These are phyloP conservation scores for Albizia julibrissin DNA, from an alignment of 306 rosid species.

Conservation along the genomic window DNA sequence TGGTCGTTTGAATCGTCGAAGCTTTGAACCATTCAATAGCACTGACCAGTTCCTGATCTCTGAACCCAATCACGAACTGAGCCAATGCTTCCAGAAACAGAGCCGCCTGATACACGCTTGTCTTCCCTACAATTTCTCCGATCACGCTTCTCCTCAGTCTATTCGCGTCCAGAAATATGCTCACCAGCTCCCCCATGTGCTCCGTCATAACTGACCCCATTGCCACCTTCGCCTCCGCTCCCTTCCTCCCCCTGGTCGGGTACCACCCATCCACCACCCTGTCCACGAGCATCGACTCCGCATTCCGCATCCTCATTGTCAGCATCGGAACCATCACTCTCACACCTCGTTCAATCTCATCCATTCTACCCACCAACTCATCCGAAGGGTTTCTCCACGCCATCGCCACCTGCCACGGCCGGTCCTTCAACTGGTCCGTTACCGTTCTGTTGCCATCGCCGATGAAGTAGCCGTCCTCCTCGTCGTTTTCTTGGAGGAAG, in stretches of 20 bases:
- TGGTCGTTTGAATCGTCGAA: not conserved
- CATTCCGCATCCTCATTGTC: conserved; percentile 37
- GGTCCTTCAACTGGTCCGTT: not conserved
- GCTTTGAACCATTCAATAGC: conserved; percentile 31
- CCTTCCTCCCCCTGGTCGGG: conserved; percentile 32
- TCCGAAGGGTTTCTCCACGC: conserved; percentile 57
- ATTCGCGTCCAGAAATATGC: conserved; percentile 62
- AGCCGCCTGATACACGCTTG: conserved; percentile 48
- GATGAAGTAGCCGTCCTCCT: conserved; percentile 14
- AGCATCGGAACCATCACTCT: conserved; percentile 61
- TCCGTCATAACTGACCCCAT: conserved; percentile 43
- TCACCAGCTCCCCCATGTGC: conserved; percentile 62
- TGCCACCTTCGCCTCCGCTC: conserved; percentile 24
- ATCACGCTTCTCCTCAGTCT: conserved; percentile 66
- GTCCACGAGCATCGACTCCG: conserved; percentile 48
- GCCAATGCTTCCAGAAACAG: conserved; percentile 57
- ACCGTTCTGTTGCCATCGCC: not conserved
- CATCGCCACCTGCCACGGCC: conserved; percentile 57
- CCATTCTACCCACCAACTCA: conserved; percentile 38
- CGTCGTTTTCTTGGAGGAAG: conserved; percentile 43
- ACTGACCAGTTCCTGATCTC: conserved; percentile 39
- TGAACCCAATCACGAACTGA: conserved; percentile 54
- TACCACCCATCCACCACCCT: conserved; percentile 47
- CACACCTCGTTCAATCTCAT: conserved; percentile 63
- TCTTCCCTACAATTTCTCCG: conserved; percentile 53